phyloP scores from a whole-genome alignment of 2,329 filamentous ascomycete species.

The Cadophora luteo-olivacea region DNA sequence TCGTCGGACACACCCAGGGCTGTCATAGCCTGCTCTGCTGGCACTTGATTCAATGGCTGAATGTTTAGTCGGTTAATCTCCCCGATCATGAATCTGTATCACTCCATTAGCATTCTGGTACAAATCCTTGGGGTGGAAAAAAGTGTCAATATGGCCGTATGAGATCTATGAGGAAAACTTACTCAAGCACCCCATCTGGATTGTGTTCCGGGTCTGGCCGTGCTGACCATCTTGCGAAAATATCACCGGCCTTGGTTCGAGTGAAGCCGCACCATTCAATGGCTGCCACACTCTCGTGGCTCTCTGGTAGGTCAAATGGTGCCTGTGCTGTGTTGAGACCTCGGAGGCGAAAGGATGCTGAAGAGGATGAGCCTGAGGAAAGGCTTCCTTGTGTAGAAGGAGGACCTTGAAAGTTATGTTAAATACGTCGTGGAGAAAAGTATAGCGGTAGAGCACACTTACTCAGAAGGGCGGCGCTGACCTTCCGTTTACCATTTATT shows the following conservation, averaged over 20 bases:
- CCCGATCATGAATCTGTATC: not conserved
- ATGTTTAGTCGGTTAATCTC: not conserved
- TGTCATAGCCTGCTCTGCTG: not conserved
- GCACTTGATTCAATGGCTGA: not conserved
- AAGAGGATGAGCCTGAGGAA: not conserved
- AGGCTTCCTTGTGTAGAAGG: slow-evolving; percentile 2
- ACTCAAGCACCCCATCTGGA: not conserved
- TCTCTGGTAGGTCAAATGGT: not conserved
- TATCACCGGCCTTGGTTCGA: not conserved
- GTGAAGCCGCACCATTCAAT: not conserved
- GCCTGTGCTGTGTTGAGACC: not conserved
- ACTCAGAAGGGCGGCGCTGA: not conserved
- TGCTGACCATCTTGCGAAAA: not conserved
- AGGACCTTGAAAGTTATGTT: not conserved
- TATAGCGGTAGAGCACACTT: not conserved
- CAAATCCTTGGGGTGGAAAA: too few species aligned
- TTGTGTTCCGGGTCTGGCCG: not conserved
- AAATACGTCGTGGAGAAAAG: not conserved
- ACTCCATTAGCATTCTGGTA: too few species aligned
- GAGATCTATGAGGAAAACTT: not conserved
- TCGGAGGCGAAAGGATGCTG: not conserved
- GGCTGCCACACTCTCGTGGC: not conserved
- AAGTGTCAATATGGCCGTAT: too few species aligned
- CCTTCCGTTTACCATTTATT: not conserved
- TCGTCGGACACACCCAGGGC: not conserved